Evolutionary conservation across 169 alveolate species (phyloP), one percentile per base, ranked within the genome.

Genomic region (Fabrea salina): DNA sequence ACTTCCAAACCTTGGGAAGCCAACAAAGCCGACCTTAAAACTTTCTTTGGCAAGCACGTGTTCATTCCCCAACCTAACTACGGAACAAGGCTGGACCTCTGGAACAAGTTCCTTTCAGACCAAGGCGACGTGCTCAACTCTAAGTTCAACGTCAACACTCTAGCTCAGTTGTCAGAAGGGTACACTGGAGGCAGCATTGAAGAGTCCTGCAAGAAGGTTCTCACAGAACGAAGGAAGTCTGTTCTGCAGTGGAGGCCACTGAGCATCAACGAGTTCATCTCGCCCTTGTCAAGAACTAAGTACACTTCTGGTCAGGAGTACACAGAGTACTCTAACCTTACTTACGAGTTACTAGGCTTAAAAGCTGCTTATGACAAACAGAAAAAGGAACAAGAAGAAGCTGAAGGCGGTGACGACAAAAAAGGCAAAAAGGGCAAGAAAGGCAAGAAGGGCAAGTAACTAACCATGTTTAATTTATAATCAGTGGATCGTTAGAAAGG

Each of bases 51-150:
- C 59, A 94, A 92, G 86, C 89, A 89, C 41, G 78, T 93, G 33
- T 95, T 91, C 85, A 87, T 95, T 80, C 95, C 94, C 51, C 85
- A 89, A 68, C 96, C 97, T 13, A 92, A 93, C 71, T 92, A 89
- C 86, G 88, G 93, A 27, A 90, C 96, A 22, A 79, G 98, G 44
- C 74, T 84, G 47, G 78, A 84, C 30, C 87, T 95, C 51, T 89
- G 96, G 95, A 86, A 84, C 47, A 57, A 59, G 2, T 76, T 76
- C 58, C 27, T 76, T 4, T 35, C 59, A 67, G 40, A 82, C 59
- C 68, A 61, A 30, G 90, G 90, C 7, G 95, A 90, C 7, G 70
- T 77, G 8, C 75, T 82, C 22, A 83, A 80, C 3, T 84, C 75
- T 22, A 85, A 89, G 49, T 85, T 91, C 85, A 89, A 89, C 33